These are phyloP conservation scores for Calonectria naviculata DNA, from an alignment of 2,329 filamentous ascomycete species.

Conservation along the genomic window DNA sequence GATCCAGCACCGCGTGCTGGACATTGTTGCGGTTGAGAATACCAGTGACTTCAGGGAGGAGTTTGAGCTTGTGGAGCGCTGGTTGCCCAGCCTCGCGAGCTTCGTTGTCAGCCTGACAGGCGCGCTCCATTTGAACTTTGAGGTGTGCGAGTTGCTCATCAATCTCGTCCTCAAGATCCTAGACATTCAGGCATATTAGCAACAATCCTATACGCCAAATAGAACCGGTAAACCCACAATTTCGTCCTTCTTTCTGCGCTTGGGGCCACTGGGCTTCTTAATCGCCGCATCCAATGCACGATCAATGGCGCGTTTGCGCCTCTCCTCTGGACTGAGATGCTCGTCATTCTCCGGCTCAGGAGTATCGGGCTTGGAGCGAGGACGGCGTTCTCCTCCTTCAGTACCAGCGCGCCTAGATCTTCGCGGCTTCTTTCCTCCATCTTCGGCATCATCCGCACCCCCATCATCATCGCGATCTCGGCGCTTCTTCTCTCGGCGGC, in stretches of 20 bases:
- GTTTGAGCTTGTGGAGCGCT: conserved; percentile 91
- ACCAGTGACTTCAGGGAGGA: conserved; percentile 89
- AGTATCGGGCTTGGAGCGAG: conserved; percentile 54
- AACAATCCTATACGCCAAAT: neutral
- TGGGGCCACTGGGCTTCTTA: conserved; percentile 76
- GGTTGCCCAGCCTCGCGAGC: conserved; percentile 84
- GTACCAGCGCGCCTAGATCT: conserved; percentile 61
- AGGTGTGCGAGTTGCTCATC: conserved; percentile 91
- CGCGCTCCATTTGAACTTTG: conserved; percentile 89
- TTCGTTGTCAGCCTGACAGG: conserved; percentile 86
- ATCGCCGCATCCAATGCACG: conserved; percentile 88
- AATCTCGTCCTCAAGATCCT: conserved; percentile 91
- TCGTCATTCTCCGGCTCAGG: conserved; percentile 79
- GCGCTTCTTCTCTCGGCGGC: conserved; percentile 75
- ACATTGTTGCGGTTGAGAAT: conserved; percentile 91
- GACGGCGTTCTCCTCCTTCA: conserved; percentile 56
- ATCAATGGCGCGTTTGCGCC: conserved; percentile 85
- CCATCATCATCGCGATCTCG: conserved; percentile 62
- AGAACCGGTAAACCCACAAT: conserved; percentile 69
- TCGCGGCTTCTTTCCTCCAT: conserved; percentile 55
- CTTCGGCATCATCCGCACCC: conserved; percentile 57
- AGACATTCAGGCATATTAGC: conserved; percentile 32
- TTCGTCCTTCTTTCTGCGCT: conserved; percentile 85
- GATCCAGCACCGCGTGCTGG: conserved; percentile 86
- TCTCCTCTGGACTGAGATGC: conserved; percentile 84